phyloP scores from a whole-genome alignment of 306 rosid genomes.

The Trifolium dubium region DNA sequence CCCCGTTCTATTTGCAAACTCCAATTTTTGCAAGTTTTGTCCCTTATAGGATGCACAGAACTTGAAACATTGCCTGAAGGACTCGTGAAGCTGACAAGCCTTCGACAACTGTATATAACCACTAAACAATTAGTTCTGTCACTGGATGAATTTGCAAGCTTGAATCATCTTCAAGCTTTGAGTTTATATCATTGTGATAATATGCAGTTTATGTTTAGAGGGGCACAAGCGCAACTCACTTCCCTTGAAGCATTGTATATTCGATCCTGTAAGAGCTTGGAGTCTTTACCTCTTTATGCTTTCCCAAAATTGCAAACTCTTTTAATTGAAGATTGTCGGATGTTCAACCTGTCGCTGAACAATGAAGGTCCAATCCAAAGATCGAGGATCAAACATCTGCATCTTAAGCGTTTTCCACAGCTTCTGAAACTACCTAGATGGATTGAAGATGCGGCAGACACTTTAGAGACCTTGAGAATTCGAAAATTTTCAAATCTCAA shows the following conservation, averaged over 20 bases:
- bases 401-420: not conserved
- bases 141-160: not conserved
- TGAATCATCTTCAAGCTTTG: not conserved
- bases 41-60: not conserved
- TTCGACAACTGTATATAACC: not conserved
- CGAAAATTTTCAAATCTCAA: not conserved
- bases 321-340: not conserved
- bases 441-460: not conserved
- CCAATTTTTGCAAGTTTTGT: not conserved
- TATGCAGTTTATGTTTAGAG: not conserved
- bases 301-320: not conserved
- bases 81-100: not conserved
- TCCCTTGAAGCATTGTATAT: not conserved
- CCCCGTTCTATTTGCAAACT: slow-evolving; percentile 7
- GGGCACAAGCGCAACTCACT: not conserved
- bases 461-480: slow-evolving; percentile 5
- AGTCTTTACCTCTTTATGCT: not conserved
- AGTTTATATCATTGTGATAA: not conserved
- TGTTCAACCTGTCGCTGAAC: not conserved
- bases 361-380: not conserved
- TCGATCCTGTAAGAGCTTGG: not conserved
- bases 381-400: not conserved
- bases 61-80: slow-evolving; percentile 17
- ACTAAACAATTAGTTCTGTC: not conserved
- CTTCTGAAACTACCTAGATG: not conserved